Evolutionary conservation across 495 filamentous ascomycete species (phyloP), one percentile per base, ranked within the genome.

Genomic region (Mycothermus thermophilus): DNA sequence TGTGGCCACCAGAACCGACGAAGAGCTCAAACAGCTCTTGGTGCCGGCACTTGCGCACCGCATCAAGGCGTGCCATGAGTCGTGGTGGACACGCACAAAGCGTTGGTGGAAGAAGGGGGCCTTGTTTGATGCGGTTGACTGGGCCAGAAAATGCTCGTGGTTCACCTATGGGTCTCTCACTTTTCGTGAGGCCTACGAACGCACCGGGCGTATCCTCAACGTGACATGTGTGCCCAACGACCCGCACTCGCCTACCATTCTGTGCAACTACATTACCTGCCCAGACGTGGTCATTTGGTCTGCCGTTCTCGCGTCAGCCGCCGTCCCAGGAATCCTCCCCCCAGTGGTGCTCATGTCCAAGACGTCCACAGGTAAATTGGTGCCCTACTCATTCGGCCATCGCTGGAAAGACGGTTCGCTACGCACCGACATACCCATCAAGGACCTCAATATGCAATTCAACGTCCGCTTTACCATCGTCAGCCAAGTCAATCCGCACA

Each of bases 241-340:
- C 53, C 92, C 90, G 22, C 83, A 97, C 57, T 83, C 79, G 20
- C 87, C 86, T 2, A 84, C 82, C 9, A 87, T 95, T 35, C 66
- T 96, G 10, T 77, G 79, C 37, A 97, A 97, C 60, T 93, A 95
- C 52, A 66, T 95, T 17, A 97, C 90, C 3, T 77, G 75, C 8
- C 92, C 92, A 0, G 83, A 97, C 62, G 96, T 92, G 48, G 92
- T 95, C 30, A 92, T 97, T 39, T 97, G 93, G 87, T 90, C 82
- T 16, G 92, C 92, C 9, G 87, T 95, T 6, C 64, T 97, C 9
- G 90, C 92, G 8, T 95, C 87, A 4, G 90, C 92, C 8, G 90
- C 90, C 10, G 90, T 97, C 4, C 90, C 90, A 0, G 90, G 92
- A 0, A 96, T 97, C 40, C 63, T 94, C 32, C 93, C 93, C 48